Percentiles rank a stretch among this genome's conserved stretches.
Evolutionary conservation across 208 protist species (phyloP).

Genomic region (Trypanosoma vivax): DNA sequence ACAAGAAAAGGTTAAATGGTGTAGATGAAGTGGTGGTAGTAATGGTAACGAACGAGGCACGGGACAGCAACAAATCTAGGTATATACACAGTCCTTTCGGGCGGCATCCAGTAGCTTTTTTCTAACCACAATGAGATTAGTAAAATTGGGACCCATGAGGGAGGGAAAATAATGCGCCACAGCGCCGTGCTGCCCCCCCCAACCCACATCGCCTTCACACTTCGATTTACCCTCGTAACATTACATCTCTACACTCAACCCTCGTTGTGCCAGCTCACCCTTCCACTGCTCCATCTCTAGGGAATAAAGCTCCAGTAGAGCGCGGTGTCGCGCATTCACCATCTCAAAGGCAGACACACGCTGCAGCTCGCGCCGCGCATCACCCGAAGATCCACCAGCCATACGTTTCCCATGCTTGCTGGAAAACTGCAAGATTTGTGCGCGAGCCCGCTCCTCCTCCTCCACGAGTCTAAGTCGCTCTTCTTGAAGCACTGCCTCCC

Average conservation of each 20-base stretch:
- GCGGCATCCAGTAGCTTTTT: too few relatives aligned
- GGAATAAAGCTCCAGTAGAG: constrained; percentile 59
- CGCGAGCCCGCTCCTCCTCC: constrained; percentile 50
- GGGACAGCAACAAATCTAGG: too few relatives aligned
- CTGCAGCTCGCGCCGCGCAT: constrained; percentile 33
- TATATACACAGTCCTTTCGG: too few relatives aligned
- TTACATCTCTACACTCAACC: constrained; percentile 28
- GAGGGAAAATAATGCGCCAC: too few relatives aligned
- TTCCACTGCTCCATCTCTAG: constrained; percentile 60
- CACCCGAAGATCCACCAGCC: constrained; percentile 25
- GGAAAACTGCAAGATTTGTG: constrained; percentile 28
- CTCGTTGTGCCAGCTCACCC: constrained; percentile 32
- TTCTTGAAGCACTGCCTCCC: constrained; percentile 62
- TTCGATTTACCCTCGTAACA: not conserved
- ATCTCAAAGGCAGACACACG: constrained; percentile 26
- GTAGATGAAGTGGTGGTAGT: too few relatives aligned
- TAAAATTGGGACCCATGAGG: too few relatives aligned
- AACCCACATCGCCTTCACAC: too few relatives aligned
- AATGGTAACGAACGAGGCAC: too few relatives aligned
- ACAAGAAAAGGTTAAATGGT: too few relatives aligned
- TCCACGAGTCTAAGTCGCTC: constrained; percentile 54
- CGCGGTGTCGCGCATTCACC: constrained; percentile 36
- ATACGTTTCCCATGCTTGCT: constrained; percentile 44
- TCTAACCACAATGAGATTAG: too few relatives aligned
- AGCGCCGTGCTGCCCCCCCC: too few relatives aligned